phyloP scores from a whole-genome alignment of 2,329 filamentous ascomycete genomes.

The Chaetoscypha palmicola region DNA sequence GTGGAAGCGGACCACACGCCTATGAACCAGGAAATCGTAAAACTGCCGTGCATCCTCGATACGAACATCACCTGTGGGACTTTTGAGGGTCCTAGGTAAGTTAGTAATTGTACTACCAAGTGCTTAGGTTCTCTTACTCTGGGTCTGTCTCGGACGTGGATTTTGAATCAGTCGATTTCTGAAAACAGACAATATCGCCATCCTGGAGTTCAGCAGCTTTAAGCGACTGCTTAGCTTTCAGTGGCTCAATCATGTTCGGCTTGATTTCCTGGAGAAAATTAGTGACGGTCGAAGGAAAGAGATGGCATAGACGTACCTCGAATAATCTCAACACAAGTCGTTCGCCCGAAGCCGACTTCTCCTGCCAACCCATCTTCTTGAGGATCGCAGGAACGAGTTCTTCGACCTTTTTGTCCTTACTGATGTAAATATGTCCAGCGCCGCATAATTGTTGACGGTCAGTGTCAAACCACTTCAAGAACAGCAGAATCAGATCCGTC shows the following conservation, averaged over 20 bases:
- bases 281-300: conserved; percentile 14
- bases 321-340: conserved; percentile 62
- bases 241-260: conserved; percentile 88
- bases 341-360: conserved; percentile 58
- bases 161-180: conserved; percentile 52
- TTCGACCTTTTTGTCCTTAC: conserved; percentile 77
- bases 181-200: conserved; percentile 94
- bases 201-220: conserved; percentile 92
- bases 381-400: conserved; percentile 74
- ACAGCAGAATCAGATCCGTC: conserved; percentile 67
- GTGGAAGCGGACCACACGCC: conserved; percentile 70
- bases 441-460: conserved; percentile 69
- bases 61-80: conserved; percentile 35
- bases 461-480: conserved; percentile 87
- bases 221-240: conserved; percentile 86
- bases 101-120: conserved; percentile 23
- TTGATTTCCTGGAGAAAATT: conserved; percentile 68
- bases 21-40: conserved; percentile 89
- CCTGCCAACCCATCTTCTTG: conserved; percentile 79
- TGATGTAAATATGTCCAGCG: conserved; percentile 78
- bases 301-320: conserved; percentile 47
- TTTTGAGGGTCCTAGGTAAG: conserved; percentile 13
- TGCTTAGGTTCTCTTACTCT: conserved; percentile 14
- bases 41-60: conserved; percentile 72
- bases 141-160: conserved; percentile 5